A percentile compares a stretch with the other conserved stretches of the same genome.
Conservation (phyloP, 441 rosid genomes). For the Gossypium davidsonii region DNA sequence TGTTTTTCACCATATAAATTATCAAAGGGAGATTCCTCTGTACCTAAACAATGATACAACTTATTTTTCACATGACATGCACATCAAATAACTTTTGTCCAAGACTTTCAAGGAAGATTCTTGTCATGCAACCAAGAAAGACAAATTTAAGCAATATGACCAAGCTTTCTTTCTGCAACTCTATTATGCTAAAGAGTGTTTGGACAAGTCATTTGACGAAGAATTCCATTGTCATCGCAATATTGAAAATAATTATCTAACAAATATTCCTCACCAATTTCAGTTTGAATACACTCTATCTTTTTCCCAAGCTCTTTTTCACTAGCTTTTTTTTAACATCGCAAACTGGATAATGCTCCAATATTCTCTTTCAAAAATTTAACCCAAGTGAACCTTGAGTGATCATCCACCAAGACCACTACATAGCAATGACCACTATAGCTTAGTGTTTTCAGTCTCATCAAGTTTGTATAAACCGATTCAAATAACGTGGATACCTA, state of each 20-base stretch:
- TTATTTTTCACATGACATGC: neutral
- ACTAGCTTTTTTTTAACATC: neutral
- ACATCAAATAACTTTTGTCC: neutral
- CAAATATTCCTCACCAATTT: neutral
- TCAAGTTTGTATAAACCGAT: neutral
- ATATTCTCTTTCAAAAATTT: constrained; percentile 2
- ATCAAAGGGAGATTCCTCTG: constrained; percentile 9
- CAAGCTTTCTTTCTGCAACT: neutral
- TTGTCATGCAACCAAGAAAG: neutral
- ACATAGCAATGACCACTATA: neutral
- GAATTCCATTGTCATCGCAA: neutral
- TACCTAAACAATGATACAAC: neutral
- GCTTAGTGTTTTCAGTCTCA: constrained; percentile 7
- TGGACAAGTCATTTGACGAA: neutral
- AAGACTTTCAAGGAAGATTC: constrained; percentile 10
- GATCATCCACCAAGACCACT: constrained; percentile 8
- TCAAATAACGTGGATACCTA: neutral
- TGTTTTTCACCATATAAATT: neutral
- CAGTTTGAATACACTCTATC: neutral
- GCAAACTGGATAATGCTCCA: neutral
- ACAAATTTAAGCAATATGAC: neutral
- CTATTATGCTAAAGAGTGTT: neutral
- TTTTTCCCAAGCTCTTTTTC: neutral
- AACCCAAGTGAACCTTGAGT: neutral
- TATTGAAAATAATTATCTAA: neutral